phyloP scores from a whole-genome alignment of 2,329 filamentous ascomycete species.

The Zasmidium angulare region DNA sequence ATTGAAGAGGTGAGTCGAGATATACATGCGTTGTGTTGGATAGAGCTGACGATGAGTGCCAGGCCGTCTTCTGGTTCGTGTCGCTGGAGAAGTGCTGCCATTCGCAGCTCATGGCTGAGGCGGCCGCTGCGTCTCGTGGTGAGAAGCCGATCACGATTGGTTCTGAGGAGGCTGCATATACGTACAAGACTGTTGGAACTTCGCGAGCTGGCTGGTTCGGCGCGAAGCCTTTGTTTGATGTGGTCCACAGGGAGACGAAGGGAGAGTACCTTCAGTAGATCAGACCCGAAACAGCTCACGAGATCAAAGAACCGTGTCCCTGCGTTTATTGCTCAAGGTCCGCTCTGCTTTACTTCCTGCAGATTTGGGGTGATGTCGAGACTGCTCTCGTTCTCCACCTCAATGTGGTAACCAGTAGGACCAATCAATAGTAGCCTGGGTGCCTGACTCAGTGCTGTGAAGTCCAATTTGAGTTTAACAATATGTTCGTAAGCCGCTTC shows the following conservation, averaged over 20 bases:
- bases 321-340: neutral
- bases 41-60: neutral
- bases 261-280: slow-evolving; percentile 53
- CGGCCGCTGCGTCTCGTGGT: slow-evolving; percentile 62
- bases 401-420: neutral
- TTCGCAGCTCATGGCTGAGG: slow-evolving; percentile 53
- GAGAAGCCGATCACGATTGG: slow-evolving; percentile 65
- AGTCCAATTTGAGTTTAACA: neutral
- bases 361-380: neutral
- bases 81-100: slow-evolving; percentile 44
- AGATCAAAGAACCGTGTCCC: neutral
- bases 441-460: neutral
- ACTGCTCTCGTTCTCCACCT: neutral
- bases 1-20: slow-evolving; percentile 36
- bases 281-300: neutral
- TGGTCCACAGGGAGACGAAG: slow-evolving; percentile 62
- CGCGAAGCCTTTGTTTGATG: slow-evolving; percentile 69
- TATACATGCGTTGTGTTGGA: neutral
- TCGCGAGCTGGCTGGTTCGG: slow-evolving; percentile 67
- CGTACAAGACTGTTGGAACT: slow-evolving; percentile 64
- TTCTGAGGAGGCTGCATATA: slow-evolving; percentile 67
- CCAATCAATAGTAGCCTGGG: neutral
- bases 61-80: slow-evolving; percentile 40
- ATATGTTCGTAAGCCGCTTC: neutral
- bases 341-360: neutral